Evolutionary conservation across 2,329 filamentous ascomycete genomes (phyloP).

Genomic region (Chaetomiaceae sp.): DNA sequence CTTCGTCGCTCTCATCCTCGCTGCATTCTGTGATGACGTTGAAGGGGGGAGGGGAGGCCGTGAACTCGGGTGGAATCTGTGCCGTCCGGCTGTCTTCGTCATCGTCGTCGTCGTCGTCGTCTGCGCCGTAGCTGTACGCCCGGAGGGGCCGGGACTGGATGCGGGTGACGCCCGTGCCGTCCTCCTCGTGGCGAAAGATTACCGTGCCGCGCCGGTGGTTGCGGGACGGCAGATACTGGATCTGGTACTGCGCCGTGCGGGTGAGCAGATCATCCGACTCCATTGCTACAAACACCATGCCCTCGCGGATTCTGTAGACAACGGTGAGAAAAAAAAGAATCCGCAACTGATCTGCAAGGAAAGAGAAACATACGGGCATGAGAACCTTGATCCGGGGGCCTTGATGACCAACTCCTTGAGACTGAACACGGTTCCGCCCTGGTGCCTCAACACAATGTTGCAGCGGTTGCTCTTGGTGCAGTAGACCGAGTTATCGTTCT

Average conservation of each 20-base stretch:
- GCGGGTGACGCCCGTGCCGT: constrained; percentile 46
- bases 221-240: constrained; percentile 52
- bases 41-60: constrained; percentile 44
- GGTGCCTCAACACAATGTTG: constrained; percentile 80
- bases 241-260: constrained; percentile 70
- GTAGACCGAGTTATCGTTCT: constrained; percentile 79
- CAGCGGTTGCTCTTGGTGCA: constrained; percentile 84
- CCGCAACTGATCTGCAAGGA: neutral
- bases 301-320: constrained; percentile 69
- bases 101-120: constrained; percentile 33
- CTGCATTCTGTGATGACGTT: constrained; percentile 56
- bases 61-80: constrained; percentile 56
- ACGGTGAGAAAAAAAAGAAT: constrained; percentile 31
- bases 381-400: constrained; percentile 75
- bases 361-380: constrained; percentile 77
- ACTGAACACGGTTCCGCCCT: constrained; percentile 74
- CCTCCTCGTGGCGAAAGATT: constrained; percentile 49
- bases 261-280: constrained; percentile 68
- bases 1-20: constrained; percentile 51
- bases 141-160: constrained; percentile 42
- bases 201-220: constrained; percentile 28
- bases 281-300: constrained; percentile 90
- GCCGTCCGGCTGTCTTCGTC: constrained; percentile 45
- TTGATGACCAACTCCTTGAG: constrained; percentile 85
- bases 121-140: constrained; percentile 39